Percentiles rank a stretch among this genome's conserved stretches.
Evolutionary conservation across 371 early-diverging fungal genomes (phyloP).

Genomic region (Batrachochytrium dendrobatidis): DNA sequence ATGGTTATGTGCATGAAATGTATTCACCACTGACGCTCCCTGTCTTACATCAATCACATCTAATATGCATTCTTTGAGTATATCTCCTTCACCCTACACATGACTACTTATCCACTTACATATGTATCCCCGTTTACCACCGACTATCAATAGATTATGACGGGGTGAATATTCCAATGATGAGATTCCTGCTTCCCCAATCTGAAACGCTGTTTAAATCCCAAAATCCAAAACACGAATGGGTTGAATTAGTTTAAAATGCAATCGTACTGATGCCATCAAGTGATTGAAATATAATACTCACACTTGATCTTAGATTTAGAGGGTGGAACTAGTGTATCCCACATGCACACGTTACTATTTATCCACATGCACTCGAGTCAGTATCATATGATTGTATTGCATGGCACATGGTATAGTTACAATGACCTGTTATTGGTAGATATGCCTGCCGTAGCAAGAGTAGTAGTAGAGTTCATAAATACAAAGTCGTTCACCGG

Average conservation of each 20-base stretch:
- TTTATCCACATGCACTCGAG: not conserved
- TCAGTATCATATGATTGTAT: not conserved
- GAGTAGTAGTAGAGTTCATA: conserved; percentile 57
- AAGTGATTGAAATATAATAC: not conserved
- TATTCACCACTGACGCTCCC: conserved; percentile 48
- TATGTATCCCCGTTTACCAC: conserved; percentile 70
- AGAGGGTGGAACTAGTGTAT: conserved; percentile 59
- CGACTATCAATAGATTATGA: conserved; percentile 58
- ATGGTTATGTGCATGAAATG: conserved; percentile 63
- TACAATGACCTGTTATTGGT: conserved; percentile 31
- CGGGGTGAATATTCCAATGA: conserved; percentile 57
- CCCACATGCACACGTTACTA: conserved; percentile 68
- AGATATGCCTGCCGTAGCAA: conserved; percentile 72
- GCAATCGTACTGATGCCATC: conserved; percentile 9
- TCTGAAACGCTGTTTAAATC: conserved; percentile 22
- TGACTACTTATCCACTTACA: conserved; percentile 35
- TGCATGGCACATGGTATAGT: not conserved
- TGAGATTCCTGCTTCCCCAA: conserved; percentile 50
- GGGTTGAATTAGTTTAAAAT: not conserved
- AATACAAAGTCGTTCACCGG: conserved; percentile 66
- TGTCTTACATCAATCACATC: conserved; percentile 72
- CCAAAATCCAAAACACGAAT: not conserved
- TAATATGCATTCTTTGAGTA: conserved; percentile 14
- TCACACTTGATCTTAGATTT: conserved; percentile 52
- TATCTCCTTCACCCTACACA: not conserved